Conservation (phyloP, 495 filamentous ascomycete genomes). For the Lophiostoma macrostomum region DNA sequence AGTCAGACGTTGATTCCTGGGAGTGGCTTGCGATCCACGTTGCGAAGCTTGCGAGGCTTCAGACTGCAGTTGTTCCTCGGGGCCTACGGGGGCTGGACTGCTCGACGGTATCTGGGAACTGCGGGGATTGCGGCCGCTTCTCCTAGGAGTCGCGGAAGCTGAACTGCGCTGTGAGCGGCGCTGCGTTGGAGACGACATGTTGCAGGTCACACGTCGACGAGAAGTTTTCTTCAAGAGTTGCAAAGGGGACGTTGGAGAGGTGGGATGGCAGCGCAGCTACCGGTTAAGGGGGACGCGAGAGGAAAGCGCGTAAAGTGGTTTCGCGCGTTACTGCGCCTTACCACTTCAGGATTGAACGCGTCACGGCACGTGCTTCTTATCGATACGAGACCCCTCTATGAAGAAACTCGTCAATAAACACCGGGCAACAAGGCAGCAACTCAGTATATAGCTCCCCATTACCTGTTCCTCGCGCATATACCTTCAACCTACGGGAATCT, state of each 20-base stretch:
- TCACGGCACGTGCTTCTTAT: slow-evolving; percentile 4
- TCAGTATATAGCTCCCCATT: background rate
- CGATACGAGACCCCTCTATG: slow-evolving; percentile 8
- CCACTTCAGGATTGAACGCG: background rate
- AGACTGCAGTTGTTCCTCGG: slow-evolving; percentile 45
- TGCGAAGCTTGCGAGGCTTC: slow-evolving; percentile 49
- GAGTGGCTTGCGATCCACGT: slow-evolving; percentile 43
- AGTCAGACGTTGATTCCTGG: slow-evolving; percentile 30
- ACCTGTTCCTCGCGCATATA: too few relatives aligned
- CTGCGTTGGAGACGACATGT: slow-evolving; percentile 60
- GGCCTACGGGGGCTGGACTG: slow-evolving; percentile 50
- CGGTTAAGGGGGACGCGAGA: slow-evolving; percentile 2
- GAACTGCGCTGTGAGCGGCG: slow-evolving; percentile 55
- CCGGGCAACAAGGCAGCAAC: slow-evolving; percentile 12
- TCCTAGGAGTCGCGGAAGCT: slow-evolving; percentile 54
- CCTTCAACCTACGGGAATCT: too few relatives aligned
- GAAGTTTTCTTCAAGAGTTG: background rate
- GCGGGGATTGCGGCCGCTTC: slow-evolving; percentile 50
- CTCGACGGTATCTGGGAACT: slow-evolving; percentile 51
- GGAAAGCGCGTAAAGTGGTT: slow-evolving; percentile 8
- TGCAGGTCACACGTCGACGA: background rate
- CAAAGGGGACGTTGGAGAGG: background rate
- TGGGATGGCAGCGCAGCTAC: slow-evolving; percentile 8
- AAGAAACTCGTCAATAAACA: slow-evolving; percentile 7
- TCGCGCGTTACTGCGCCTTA: background rate